phyloP scores from a whole-genome alignment of 331 rosid genomes.

The Stylosanthes scabra region DNA sequence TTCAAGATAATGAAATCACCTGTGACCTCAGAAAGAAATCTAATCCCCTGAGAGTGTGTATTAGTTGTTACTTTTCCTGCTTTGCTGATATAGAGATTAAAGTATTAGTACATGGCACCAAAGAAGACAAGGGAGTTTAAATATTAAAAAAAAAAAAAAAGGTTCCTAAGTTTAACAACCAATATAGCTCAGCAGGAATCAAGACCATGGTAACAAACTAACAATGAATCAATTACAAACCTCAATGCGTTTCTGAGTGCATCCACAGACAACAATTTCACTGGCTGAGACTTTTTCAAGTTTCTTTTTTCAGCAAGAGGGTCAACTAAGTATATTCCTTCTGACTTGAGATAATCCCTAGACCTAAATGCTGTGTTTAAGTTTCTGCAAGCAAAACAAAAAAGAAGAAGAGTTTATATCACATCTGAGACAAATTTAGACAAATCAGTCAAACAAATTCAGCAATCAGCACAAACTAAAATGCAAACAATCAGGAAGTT shows the following conservation, averaged over 20 bases:
- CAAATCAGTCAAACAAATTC: constrained; percentile 26
- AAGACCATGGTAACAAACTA: not conserved
- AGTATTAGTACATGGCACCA: constrained; percentile 28
- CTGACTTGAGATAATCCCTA: constrained; percentile 57
- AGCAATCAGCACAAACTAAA: constrained; percentile 1
- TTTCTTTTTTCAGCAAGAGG: constrained; percentile 63
- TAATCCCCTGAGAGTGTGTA: constrained; percentile 83
- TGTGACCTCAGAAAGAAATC: constrained; percentile 85
- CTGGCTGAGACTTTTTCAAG: constrained; percentile 55
- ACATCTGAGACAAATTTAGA: constrained; percentile 13
- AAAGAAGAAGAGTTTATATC: constrained; percentile 14
- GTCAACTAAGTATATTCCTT: constrained; percentile 88
- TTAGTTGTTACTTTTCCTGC: constrained; percentile 91
- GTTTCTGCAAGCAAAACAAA: constrained; percentile 61
- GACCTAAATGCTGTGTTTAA: constrained; percentile 70
- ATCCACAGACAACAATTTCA: constrained; percentile 79
- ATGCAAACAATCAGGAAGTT: not conserved
- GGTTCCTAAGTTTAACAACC: not conserved
- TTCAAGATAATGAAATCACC: constrained; percentile 48
- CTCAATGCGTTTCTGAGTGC: constrained; percentile 85
- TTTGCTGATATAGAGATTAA: constrained; percentile 57
- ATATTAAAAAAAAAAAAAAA: not conserved
- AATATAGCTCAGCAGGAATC: constrained; percentile 1
- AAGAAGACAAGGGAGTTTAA: constrained; percentile 16
- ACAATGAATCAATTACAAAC: constrained; percentile 51